Evolutionary conservation across 1,284 basidiomycete genomes (phyloP).

Genomic region (Filobasidium uniguttulatum): DNA sequence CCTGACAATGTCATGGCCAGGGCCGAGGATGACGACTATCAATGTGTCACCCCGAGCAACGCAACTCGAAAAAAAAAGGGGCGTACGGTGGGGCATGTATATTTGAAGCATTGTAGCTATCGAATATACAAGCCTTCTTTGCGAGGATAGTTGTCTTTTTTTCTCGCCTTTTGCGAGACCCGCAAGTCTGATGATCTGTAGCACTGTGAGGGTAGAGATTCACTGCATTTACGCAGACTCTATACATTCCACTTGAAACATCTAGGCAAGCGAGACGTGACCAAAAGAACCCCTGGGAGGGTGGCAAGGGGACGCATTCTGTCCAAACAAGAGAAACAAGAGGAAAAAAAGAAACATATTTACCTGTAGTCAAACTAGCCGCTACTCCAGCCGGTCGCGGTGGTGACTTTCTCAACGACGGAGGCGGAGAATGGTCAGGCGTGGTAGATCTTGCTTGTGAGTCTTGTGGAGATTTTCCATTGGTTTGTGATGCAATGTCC

Average conservation of each 20-base stretch:
- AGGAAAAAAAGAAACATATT: background rate
- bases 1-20: no score
- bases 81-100: background rate
- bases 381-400: background rate
- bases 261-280: no score
- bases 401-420: background rate
- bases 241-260: background rate
- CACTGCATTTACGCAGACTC: no score
- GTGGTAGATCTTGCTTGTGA: background rate
- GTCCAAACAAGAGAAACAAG: background rate
- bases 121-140: slow-evolving; percentile 3
- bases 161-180: no score
- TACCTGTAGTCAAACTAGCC: background rate
- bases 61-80: background rate
- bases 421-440: background rate
- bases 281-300: no score
- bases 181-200: no score
- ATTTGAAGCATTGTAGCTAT: slow-evolving; percentile 4
- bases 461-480: background rate
- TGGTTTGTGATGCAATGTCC: background rate
- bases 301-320: no score
- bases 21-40: no score
- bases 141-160: background rate
- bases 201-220: no score
- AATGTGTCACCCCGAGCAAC: no score